Base-by-base conservation (phyloP, 2,329 filamentous ascomycete genomes). In the Aureobasidium sp. region DNA sequence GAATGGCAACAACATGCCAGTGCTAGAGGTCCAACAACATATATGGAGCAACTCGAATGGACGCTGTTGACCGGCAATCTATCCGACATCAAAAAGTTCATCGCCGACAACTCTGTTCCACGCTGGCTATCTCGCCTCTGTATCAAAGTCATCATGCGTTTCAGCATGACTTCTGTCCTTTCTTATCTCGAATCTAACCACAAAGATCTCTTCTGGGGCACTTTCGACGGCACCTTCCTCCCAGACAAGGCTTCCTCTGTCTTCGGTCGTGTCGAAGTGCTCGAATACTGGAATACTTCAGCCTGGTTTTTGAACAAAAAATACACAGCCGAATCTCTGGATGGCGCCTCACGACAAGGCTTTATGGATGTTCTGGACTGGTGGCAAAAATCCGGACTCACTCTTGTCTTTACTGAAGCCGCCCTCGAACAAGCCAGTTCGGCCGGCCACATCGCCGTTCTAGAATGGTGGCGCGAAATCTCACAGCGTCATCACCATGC, bases 251-350 rank as follows among this genome's bases (percentile, higher is more conserved):
- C 91, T 0, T 96, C 91, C 2, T 86, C 87, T 1, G 89, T 92
- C 65, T 97, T 94, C 71, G 90, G 90, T 50, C 87, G 90, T 57
- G 86, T 85, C 1, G 89, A 91, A 63, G 89, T 97, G 36, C 79
- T 97, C 8, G 89, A 94, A 65, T 97, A 92, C 84, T 97, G 93
- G 93, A 86, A 86, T 55, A 88, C 88, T 37, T 92, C 89, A 14
- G 85, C 87, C 0, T 90, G 87, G 13, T 93, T 96, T 65, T 80
- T 91, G 3, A 90, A 89, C 64, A 92, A 93, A 70, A 90, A 95
- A 69, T 96, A 97, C 73, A 88, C 89, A 57, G 79, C 83, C 42
- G 91, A 96, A 72, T 90, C 91, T 11, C 81, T 97, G 32, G 91
- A 97, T 70, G 89, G 89, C 34, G 93, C 93, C 6, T 95, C 90